Percentiles rank a stretch among this genome's conserved stretches.
Conservation (phyloP, 164 flowering plant genomes). For the Buxus sempervirens region DNA sequence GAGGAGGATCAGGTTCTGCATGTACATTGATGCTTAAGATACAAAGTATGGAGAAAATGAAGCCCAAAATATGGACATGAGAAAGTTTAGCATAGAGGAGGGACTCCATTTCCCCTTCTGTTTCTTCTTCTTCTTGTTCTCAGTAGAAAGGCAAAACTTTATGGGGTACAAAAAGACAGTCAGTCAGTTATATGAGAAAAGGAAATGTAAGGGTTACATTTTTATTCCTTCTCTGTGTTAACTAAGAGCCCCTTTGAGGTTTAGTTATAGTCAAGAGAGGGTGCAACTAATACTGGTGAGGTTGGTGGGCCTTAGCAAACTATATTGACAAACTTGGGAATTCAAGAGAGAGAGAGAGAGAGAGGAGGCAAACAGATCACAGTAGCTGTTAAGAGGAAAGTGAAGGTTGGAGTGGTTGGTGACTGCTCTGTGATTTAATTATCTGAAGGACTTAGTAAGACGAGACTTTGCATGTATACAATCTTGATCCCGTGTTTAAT, state of each 20-base stretch:
- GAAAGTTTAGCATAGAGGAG: slow-evolving; percentile 8
- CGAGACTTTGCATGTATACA: too few relatives aligned
- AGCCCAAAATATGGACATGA: slow-evolving; percentile 12
- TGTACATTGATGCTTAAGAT: slow-evolving; percentile 14
- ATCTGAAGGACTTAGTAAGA: too few relatives aligned
- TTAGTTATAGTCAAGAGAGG: slow-evolving; percentile 73
- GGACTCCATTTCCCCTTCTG: slow-evolving; percentile 18
- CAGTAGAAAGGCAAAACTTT: too few relatives aligned
- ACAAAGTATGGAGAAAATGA: slow-evolving; percentile 18
- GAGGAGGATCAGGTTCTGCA: slow-evolving; percentile 38
- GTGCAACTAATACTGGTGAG: slow-evolving; percentile 59
- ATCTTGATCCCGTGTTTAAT: too few relatives aligned
- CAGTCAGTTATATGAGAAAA: slow-evolving; percentile 11
- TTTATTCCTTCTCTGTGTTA: background rate
- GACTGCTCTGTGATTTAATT: too few relatives aligned
- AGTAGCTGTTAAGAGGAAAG: too few relatives aligned
- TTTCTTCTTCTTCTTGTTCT: background rate
- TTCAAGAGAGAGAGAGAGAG: too few relatives aligned
- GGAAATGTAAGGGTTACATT: background rate
- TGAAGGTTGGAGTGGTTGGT: too few relatives aligned
- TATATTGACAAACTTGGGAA: slow-evolving; percentile 18
- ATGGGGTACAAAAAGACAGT: background rate
- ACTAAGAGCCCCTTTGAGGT: too few relatives aligned
- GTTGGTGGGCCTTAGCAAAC: slow-evolving; percentile 47
- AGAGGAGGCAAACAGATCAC: too few relatives aligned